Conservation (phyloP, 2,329 filamentous ascomycete genomes). For the Neonectria coccinea region DNA sequence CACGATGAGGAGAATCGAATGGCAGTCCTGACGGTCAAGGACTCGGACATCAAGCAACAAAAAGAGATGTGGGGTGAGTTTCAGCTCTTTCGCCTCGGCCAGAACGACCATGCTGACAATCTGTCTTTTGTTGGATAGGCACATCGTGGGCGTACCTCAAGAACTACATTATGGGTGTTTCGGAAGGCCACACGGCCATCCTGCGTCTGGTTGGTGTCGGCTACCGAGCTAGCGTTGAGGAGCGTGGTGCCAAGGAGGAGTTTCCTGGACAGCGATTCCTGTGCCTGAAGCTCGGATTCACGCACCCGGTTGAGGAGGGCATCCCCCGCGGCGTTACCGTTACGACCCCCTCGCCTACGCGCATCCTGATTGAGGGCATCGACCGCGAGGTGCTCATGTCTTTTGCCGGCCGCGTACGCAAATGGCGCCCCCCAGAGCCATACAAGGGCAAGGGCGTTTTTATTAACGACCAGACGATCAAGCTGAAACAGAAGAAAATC, state of each 20-base stretch:
- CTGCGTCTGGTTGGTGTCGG: conserved; percentile 94
- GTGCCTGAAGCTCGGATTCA: conserved; percentile 94
- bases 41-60: conserved; percentile 78
- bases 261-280: conserved; percentile 90
- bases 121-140: conserved; percentile 62
- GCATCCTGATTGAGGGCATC: conserved; percentile 88
- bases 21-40: conserved; percentile 75
- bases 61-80: conserved; percentile 93
- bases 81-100: not conserved
- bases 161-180: conserved; percentile 92
- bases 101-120: conserved; percentile 22
- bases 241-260: conserved; percentile 77
- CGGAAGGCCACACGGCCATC: conserved; percentile 95
- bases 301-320: conserved; percentile 91
- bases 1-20: conserved; percentile 73
- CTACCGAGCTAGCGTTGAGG: conserved; percentile 89
- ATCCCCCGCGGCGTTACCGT: conserved; percentile 87
- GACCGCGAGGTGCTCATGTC: conserved; percentile 89
- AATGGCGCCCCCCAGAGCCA: conserved; percentile 92
- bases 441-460: conserved; percentile 99
- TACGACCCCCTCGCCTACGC: conserved; percentile 88
- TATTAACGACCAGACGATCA: conserved; percentile 97
- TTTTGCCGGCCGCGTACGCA: conserved; percentile 88
- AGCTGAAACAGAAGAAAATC: conserved; percentile 97
- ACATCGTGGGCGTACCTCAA: conserved; percentile 91